These are phyloP conservation scores for Beauveria rudraprayagi DNA, from an alignment of 2,329 filamentous ascomycete species.

Conservation along the genomic window DNA sequence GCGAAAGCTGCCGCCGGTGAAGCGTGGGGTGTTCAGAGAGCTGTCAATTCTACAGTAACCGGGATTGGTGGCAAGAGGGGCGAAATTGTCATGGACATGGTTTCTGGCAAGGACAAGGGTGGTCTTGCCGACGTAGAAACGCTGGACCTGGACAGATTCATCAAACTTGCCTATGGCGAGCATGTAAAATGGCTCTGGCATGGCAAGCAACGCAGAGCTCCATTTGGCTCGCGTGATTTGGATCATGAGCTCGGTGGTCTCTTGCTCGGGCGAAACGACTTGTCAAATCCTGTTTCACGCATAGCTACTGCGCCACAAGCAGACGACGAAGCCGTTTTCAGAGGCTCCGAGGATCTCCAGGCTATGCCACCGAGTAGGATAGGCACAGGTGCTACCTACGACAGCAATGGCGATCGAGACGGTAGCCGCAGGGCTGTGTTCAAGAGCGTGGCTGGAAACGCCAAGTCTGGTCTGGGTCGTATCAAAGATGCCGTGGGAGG, in stretches of 20 bases:
- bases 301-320: constrained; percentile 32
- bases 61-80: constrained; percentile 91
- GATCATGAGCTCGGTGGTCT: constrained; percentile 29
- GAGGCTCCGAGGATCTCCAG: neutral
- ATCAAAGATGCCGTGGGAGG: constrained; percentile 79
- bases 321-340: constrained; percentile 18
- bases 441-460: constrained; percentile 74
- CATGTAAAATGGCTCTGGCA: constrained; percentile 91
- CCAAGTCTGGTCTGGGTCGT: constrained; percentile 71
- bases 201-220: constrained; percentile 70
- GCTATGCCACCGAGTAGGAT: neutral
- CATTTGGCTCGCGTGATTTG: constrained; percentile 37
- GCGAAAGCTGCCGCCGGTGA: constrained; percentile 85
- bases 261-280: neutral
- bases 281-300: neutral
- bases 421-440: constrained; percentile 59
- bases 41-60: constrained; percentile 90
- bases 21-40: constrained; percentile 84
- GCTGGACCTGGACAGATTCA: constrained; percentile 76
- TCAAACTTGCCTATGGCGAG: constrained; percentile 70
- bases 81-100: constrained; percentile 93
- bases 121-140: constrained; percentile 92
- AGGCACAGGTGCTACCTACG: constrained; percentile 24
- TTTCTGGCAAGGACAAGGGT: constrained; percentile 76
- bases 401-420: constrained; percentile 45